phyloP scores from a whole-genome alignment of 2,329 filamentous ascomycete genomes.

The Hypoxylon sp. region DNA sequence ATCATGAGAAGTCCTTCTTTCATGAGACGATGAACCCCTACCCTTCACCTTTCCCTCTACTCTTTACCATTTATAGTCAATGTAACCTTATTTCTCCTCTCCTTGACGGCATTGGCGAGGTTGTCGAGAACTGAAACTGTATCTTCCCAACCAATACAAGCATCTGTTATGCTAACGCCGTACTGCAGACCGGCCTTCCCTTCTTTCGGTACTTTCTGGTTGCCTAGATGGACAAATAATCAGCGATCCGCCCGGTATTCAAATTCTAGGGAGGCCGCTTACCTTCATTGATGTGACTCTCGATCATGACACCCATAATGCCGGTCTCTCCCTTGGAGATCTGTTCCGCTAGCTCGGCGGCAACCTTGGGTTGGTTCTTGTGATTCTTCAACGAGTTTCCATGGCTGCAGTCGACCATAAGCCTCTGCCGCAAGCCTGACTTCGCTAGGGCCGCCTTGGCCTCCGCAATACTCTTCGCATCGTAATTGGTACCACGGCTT shows the following conservation, averaged over 20 bases:
- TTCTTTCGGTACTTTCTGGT: slow-evolving; percentile 91
- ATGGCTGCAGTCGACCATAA: slow-evolving; percentile 99
- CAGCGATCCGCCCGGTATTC: slow-evolving; percentile 40
- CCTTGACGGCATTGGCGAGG: slow-evolving; percentile 84
- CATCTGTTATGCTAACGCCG: slow-evolving; percentile 97
- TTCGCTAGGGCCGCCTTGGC: slow-evolving; percentile 84
- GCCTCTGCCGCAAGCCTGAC: slow-evolving; percentile 78
- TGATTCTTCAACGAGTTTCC: slow-evolving; percentile 97
- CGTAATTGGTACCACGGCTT: slow-evolving; percentile 94
- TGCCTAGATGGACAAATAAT: slow-evolving; percentile 66
- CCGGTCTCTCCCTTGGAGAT: slow-evolving; percentile 85
- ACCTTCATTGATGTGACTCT: slow-evolving; percentile 97
- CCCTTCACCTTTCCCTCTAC: background rate
- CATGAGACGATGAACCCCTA: background rate
- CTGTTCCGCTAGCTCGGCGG: slow-evolving; percentile 84
- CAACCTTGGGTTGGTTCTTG: slow-evolving; percentile 97
- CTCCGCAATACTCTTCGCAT: slow-evolving; percentile 84
- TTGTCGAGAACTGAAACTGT: slow-evolving; percentile 83
- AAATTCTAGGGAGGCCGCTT: slow-evolving; percentile 49
- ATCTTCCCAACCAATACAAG: slow-evolving; percentile 95
- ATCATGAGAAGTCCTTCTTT: slow-evolving; percentile 12
- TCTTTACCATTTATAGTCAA: slow-evolving; percentile 50
- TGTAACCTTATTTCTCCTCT: slow-evolving; percentile 71
- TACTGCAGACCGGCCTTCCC: slow-evolving; percentile 89
- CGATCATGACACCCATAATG: slow-evolving; percentile 99